These are phyloP conservation scores for Eimeria zaria DNA, from an alignment of 169 alveolate genomes.

Conservation along the genomic window DNA sequence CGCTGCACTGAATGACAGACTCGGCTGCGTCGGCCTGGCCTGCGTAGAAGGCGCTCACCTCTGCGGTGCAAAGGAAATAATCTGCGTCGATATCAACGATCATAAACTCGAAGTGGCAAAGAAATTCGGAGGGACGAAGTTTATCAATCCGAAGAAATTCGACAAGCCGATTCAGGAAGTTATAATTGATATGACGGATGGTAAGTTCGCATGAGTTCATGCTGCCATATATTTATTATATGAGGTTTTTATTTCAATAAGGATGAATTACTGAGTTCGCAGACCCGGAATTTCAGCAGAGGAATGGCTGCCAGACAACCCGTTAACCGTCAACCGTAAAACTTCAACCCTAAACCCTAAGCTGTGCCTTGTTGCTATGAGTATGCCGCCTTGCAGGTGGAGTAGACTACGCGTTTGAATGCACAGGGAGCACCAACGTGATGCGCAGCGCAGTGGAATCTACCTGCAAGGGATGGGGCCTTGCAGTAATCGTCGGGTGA, in stretches of 20 bases:
- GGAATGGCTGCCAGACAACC: not conserved
- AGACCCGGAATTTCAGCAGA: not conserved
- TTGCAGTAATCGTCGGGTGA: slow-evolving; percentile 91
- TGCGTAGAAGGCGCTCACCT: slow-evolving; percentile 92
- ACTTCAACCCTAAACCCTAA: not conserved
- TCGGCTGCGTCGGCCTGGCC: slow-evolving; percentile 95
- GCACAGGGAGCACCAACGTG: slow-evolving; percentile 92
- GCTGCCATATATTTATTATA: not conserved
- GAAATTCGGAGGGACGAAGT: slow-evolving; percentile 90
- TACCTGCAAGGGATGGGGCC: slow-evolving; percentile 93
- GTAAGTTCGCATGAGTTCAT: not conserved
- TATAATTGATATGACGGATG: slow-evolving; percentile 75
- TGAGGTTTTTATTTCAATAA: not conserved
- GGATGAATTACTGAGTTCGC: not conserved
- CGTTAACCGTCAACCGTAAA: no score
- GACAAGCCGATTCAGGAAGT: slow-evolving; percentile 87
- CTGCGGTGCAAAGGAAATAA: slow-evolving; percentile 90
- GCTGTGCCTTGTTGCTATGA: not conserved
- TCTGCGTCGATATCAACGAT: slow-evolving; percentile 90
- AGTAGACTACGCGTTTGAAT: slow-evolving; percentile 93
- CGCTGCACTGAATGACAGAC: slow-evolving; percentile 14
- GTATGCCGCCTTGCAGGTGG: slow-evolving; percentile 87
- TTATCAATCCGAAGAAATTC: slow-evolving; percentile 80
- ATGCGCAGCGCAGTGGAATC: slow-evolving; percentile 92
- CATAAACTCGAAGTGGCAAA: slow-evolving; percentile 89